phyloP scores from a whole-genome alignment of 768 basidiomycete species.

The Agaricus subrufescens region DNA sequence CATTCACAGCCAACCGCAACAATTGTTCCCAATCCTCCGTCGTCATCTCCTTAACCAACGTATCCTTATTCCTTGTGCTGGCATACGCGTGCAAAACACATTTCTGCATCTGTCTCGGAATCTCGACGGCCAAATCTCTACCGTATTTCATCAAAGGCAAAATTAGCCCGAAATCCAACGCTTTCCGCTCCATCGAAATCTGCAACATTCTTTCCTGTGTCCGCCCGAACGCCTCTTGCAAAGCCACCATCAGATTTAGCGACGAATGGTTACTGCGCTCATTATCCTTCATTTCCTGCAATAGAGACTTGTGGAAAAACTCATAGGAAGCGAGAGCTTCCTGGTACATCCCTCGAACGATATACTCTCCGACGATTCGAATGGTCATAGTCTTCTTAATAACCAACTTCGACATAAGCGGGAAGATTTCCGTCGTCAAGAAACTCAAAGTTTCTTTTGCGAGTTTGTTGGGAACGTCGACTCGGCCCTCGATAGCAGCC shows the following conservation, averaged over 20 bases:
- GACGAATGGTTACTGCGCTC: not conserved
- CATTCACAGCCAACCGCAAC: not conserved
- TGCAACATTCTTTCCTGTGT: not conserved
- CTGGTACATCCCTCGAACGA: not conserved
- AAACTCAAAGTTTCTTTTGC: conserved; percentile 18
- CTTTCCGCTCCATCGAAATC: not conserved
- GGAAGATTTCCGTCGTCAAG: conserved; percentile 14
- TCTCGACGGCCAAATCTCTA: not conserved
- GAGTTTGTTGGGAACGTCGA: conserved; percentile 9
- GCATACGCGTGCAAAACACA: not conserved
- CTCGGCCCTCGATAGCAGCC: conserved; percentile 15
- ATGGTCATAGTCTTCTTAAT: not conserved
- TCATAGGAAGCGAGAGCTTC: not conserved
- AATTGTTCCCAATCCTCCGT: not conserved
- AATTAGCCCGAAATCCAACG: not conserved
- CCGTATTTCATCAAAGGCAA: not conserved
- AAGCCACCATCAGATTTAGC: not conserved
- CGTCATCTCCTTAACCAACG: not conserved
- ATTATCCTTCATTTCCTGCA: not conserved
- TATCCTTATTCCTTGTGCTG: not conserved
- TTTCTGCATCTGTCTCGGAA: not conserved
- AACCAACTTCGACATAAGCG: not conserved
- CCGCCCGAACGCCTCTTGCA: not conserved
- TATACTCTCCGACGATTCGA: not conserved
- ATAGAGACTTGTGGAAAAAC: not conserved